A percentile compares a stretch with the other conserved stretches of the same genome.
Evolutionary conservation across 78 protist genomes (phyloP).

Genomic region (Dictyostelium purpureum): DNA sequence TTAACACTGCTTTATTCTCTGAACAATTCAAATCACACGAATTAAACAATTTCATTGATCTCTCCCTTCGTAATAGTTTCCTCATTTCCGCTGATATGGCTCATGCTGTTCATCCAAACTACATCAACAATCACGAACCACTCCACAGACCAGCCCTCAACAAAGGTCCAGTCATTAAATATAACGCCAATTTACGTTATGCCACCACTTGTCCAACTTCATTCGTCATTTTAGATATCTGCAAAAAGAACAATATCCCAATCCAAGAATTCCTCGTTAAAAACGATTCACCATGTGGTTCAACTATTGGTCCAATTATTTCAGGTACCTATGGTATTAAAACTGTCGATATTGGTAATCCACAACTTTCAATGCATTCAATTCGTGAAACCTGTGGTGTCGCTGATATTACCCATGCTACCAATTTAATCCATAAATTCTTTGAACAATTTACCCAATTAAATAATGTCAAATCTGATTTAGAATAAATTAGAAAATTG

Average conservation of each 20-base stretch:
- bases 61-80: constrained; percentile 73
- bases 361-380: constrained; percentile 96
- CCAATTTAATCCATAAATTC: constrained; percentile 50
- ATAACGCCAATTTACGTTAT: constrained; percentile 95
- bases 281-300: constrained; percentile 96
- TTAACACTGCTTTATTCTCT: not conserved
- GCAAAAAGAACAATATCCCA: constrained; percentile 80
- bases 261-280: constrained; percentile 93
- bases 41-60: constrained; percentile 6
- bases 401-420: constrained; percentile 74
- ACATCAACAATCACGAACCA: constrained; percentile 91
- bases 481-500: not conserved
- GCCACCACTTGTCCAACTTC: constrained; percentile 90
- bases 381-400: constrained; percentile 89
- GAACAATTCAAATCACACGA: not conserved
- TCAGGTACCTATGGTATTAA: constrained; percentile 84
- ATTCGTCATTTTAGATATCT: constrained; percentile 77
- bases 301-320: constrained; percentile 92
- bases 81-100: constrained; percentile 95
- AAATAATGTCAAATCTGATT: constrained; percentile 43
- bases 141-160: constrained; percentile 93
- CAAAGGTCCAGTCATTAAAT: constrained; percentile 94
- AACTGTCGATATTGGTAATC: constrained; percentile 94
- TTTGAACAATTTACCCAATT: constrained; percentile 72
- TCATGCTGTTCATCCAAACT: constrained; percentile 98